Conservation (phyloP, 2,329 filamentous ascomycete genomes). For the Fonsecaea monophora region DNA sequence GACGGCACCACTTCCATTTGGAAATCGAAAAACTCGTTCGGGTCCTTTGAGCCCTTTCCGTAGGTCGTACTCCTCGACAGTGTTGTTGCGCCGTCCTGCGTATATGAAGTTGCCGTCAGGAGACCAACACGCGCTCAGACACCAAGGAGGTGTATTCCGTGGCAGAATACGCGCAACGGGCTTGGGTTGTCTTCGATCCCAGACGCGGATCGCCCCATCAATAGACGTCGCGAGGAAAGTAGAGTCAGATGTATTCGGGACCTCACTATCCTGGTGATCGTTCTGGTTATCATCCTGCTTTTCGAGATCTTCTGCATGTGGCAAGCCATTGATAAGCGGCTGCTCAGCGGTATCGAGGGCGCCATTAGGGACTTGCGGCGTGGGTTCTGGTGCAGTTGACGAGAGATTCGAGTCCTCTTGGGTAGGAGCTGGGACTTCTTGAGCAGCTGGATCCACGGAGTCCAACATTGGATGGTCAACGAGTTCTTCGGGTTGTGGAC, state of each 20-base stretch:
- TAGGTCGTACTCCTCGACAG: slow-evolving; percentile 91
- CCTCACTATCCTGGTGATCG: slow-evolving; percentile 57
- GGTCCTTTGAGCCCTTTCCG: slow-evolving; percentile 79
- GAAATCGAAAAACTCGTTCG: slow-evolving; percentile 83
- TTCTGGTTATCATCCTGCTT: slow-evolving; percentile 46
- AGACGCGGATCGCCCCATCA: slow-evolving; percentile 57
- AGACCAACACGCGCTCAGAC: slow-evolving; percentile 96
- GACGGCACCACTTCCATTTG: slow-evolving; percentile 85
- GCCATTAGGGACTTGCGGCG: slow-evolving; percentile 33
- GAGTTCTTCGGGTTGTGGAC: slow-evolving; percentile 60
- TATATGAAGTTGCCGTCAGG: slow-evolving; percentile 96
- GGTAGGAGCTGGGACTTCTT: slow-evolving; percentile 4
- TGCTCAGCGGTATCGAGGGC: slow-evolving; percentile 38
- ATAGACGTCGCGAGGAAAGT: slow-evolving; percentile 81
- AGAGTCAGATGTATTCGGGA: slow-evolving; percentile 66
- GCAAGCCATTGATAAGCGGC: slow-evolving; percentile 50
- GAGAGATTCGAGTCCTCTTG: slow-evolving; percentile 21
- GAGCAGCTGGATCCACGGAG: slow-evolving; percentile 12
- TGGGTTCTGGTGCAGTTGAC: slow-evolving; percentile 9
- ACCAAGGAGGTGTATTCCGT: slow-evolving; percentile 86
- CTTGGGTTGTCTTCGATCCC: slow-evolving; percentile 68
- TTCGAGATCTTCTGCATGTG: slow-evolving; percentile 52
- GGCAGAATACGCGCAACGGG: slow-evolving; percentile 81
- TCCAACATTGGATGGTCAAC: slow-evolving; percentile 33
- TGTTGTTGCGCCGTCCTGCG: slow-evolving; percentile 85